Conservation (phyloP, 495 filamentous ascomycete genomes). For the Penicillium dipodomyicola region DNA sequence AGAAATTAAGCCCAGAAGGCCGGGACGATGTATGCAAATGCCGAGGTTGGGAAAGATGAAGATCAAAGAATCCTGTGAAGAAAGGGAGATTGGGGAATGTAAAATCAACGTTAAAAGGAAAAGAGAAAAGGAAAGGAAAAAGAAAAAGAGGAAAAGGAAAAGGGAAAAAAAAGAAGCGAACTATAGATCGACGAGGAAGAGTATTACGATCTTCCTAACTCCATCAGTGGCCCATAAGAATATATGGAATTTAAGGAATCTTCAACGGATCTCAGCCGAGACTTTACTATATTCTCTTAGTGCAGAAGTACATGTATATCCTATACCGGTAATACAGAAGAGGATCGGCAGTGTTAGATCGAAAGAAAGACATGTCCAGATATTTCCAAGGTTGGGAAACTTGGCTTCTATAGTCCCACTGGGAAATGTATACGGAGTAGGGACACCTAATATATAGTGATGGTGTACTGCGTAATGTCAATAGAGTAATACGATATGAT, state of each 20-base stretch:
- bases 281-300: not conserved
- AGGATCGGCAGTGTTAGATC: slow-evolving; percentile 30
- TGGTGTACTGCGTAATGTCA: too few species aligned
- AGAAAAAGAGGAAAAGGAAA: slow-evolving; percentile 25
- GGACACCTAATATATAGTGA: too few species aligned
- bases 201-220: slow-evolving; percentile 29
- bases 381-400: too few species aligned
- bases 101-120: not conserved
- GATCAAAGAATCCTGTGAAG: slow-evolving; percentile 25
- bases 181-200: slow-evolving; percentile 27
- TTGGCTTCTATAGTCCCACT: too few species aligned
- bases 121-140: slow-evolving; percentile 2
- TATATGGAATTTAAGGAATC: slow-evolving; percentile 33
- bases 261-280: slow-evolving; percentile 25
- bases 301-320: not conserved
- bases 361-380: too few species aligned
- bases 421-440: too few species aligned
- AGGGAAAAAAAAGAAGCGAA: slow-evolving; percentile 14
- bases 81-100: slow-evolving; percentile 7
- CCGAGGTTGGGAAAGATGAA: slow-evolving; percentile 27
- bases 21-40: slow-evolving; percentile 20
- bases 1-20: not conserved
- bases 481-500: slow-evolving; percentile 5
- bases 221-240: slow-evolving; percentile 33
- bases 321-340: slow-evolving; percentile 26